Conservation (phyloP, 257 asterid genomes). For the Marsdenia floribunda region DNA sequence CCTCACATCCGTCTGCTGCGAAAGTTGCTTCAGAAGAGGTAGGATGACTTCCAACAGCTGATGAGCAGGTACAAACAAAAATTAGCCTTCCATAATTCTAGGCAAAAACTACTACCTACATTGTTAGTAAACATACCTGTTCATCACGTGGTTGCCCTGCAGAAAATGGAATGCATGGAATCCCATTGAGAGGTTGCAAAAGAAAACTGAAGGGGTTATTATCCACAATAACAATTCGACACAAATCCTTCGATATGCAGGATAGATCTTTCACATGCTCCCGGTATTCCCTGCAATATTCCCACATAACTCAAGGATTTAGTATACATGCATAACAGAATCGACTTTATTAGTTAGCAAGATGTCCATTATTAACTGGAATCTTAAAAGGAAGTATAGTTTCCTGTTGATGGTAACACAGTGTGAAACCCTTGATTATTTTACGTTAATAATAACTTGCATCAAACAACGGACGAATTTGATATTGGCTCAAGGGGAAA, state of each 20-base stretch:
- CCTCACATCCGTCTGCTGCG: conserved; percentile 71
- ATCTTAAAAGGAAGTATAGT: not conserved
- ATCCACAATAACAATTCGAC: conserved; percentile 82
- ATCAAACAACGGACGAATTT: conserved; percentile 2
- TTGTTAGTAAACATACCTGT: conserved; percentile 41
- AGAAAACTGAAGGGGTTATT: conserved; percentile 94
- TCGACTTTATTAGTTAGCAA: not conserved
- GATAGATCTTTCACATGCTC: conserved; percentile 89
- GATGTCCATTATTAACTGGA: not conserved
- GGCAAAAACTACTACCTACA: not conserved
- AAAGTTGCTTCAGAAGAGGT: conserved; percentile 88
- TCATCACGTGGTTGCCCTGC: conserved; percentile 69
- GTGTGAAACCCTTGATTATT: not conserved
- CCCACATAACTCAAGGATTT: conserved; percentile 12
- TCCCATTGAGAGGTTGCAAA: conserved; percentile 89
- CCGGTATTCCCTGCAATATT: conserved; percentile 62
- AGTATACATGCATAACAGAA: not conserved
- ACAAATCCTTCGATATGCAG: conserved; percentile 61
- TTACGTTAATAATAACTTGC: not conserved
- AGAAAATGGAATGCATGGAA: conserved; percentile 71
- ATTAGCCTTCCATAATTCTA: conserved; percentile 12
- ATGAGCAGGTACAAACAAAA: conserved; percentile 6
- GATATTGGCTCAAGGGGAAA: not conserved
- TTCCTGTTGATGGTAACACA: not conserved
- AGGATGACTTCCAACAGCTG: conserved; percentile 92